Conservation (phyloP, 805 yeast species). For the Torulaspora gathmanii region DNA sequence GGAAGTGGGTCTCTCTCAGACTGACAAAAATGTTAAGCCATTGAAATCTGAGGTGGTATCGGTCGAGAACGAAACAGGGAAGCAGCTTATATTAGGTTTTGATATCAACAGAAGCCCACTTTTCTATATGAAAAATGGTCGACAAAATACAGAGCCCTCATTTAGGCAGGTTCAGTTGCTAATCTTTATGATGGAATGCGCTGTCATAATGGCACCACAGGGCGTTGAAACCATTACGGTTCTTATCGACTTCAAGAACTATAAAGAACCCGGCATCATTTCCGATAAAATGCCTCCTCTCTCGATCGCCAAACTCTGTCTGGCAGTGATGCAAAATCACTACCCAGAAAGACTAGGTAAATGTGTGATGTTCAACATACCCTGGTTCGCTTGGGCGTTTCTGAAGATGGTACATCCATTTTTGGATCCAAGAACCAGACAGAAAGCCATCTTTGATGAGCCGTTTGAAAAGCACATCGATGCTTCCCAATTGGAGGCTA, state of each 20-base stretch:
- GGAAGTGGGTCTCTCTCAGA: slow-evolving; percentile 44
- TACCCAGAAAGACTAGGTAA: slow-evolving; percentile 56
- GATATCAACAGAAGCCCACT: slow-evolving; percentile 52
- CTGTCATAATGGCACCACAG: slow-evolving; percentile 51
- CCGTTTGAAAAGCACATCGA: slow-evolving; percentile 55
- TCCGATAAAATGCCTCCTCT: slow-evolving; percentile 46
- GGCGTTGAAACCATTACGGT: slow-evolving; percentile 55
- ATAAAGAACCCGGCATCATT: slow-evolving; percentile 34
- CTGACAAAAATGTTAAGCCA: slow-evolving; percentile 33
- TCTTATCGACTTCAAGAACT: slow-evolving; percentile 51
- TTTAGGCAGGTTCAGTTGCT: slow-evolving; percentile 52
- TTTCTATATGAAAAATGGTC: slow-evolving; percentile 48
- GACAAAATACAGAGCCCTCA: slow-evolving; percentile 51
- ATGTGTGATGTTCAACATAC: slow-evolving; percentile 51
- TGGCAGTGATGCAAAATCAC: slow-evolving; percentile 50
- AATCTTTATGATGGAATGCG: slow-evolving; percentile 53
- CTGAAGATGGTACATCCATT: slow-evolving; percentile 54
- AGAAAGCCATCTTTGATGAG: slow-evolving; percentile 53
- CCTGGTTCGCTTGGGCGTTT: slow-evolving; percentile 54
- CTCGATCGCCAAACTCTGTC: slow-evolving; percentile 47
- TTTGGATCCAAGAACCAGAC: slow-evolving; percentile 54
- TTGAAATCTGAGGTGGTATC: slow-evolving; percentile 42
- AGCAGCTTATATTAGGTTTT: slow-evolving; percentile 50
- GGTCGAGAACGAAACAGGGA: slow-evolving; percentile 50
- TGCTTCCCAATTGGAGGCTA: slow-evolving; percentile 46